Base-by-base conservation (phyloP, 2,329 filamentous ascomycete genomes). In the Venturiaceae sp. region DNA sequence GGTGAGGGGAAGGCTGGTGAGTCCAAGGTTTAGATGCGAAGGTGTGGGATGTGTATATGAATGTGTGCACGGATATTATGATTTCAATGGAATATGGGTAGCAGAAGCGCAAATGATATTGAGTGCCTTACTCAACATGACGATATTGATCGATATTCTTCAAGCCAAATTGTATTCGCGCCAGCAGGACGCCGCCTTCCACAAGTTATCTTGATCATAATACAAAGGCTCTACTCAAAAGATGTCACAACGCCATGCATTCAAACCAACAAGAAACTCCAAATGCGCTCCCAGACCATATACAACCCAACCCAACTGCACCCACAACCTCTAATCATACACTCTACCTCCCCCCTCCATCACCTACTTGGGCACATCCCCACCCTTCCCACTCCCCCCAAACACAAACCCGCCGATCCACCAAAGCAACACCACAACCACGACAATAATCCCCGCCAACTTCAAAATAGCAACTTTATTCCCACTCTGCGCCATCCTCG, bases 401-500 rank as follows among this genome's bases (percentile, higher is more conserved):
- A 59, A 59, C 13, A 59, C 21, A 53, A 23, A 56, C 5, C 46
- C 44, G 2, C 26, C 21, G 21, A 60, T 30, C 58, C 91, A 91
- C 73, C 89, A 97, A 39, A 96, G 68, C 59, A 91, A 72, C 57
- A 97, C 66, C 52, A 95, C 85, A 8, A 77, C 73, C 6, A 75
- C 90, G 46, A 92, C 80, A 26, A 95, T 80, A 39, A 96, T 95
- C 26, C 83, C 92, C 0, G 91, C 85, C 53, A 99, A 78, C 73
- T 96, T 96, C 61, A 99, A 73, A 39, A 97, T 86, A 16, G 94
- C 92, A 41, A 96, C 83, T 66, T 90, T 92, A 74, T 96, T 95
- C 55, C 94, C 94, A 57, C 86, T 84, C 55, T 86, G 86, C 50
- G 94, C 94, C 91, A 97, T 97, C 62, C 91, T 85, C 23, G 87